These are phyloP conservation scores for Melastoma malabathricum DNA, from an alignment of 345 rosid genomes.

Conservation along the genomic window DNA sequence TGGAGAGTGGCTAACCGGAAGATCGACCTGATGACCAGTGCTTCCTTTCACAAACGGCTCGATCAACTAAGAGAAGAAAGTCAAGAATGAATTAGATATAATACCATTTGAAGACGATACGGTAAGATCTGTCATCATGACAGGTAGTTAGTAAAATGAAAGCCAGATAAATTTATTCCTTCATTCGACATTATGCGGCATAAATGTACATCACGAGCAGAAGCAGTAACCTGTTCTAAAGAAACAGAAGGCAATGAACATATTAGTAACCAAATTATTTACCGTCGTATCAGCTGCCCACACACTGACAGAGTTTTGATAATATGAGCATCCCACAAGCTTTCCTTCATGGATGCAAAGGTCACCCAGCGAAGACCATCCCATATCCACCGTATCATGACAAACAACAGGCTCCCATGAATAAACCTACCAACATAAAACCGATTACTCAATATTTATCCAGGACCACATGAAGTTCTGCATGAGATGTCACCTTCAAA, in stretches of 20 bases:
- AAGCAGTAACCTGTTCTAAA: too few relatives aligned
- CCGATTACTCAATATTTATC: slow-evolving; percentile 6
- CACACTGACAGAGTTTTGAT: slow-evolving; percentile 67
- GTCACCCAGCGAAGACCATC: slow-evolving; percentile 91
- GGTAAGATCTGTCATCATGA: not conserved
- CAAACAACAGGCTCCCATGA: slow-evolving; percentile 97
- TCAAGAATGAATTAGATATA: slow-evolving; percentile 1
- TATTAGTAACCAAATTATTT: slow-evolving; percentile 10
- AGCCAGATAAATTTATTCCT: slow-evolving; percentile 1
- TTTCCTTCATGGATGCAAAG: slow-evolving; percentile 76
- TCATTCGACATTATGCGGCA: not conserved
- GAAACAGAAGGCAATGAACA: slow-evolving; percentile 2
- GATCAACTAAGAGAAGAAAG: slow-evolving; percentile 39
- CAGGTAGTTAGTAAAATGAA: not conserved
- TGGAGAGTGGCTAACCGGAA: slow-evolving; percentile 27
- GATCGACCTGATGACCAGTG: slow-evolving; percentile 30
- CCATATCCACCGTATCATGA: slow-evolving; percentile 76
- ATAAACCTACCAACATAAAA: slow-evolving; percentile 51
- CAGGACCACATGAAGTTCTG: slow-evolving; percentile 1
- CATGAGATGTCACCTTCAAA: slow-evolving; percentile 52
- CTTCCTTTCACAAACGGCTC: slow-evolving; percentile 54
- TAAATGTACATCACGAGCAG: too few relatives aligned
- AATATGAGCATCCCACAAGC: slow-evolving; percentile 78
- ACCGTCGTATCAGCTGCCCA: slow-evolving; percentile 88
- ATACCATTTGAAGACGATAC: not conserved